Conservation (phyloP, 2,329 filamentous ascomycete genomes). For the Colletotrichum siamense region DNA sequence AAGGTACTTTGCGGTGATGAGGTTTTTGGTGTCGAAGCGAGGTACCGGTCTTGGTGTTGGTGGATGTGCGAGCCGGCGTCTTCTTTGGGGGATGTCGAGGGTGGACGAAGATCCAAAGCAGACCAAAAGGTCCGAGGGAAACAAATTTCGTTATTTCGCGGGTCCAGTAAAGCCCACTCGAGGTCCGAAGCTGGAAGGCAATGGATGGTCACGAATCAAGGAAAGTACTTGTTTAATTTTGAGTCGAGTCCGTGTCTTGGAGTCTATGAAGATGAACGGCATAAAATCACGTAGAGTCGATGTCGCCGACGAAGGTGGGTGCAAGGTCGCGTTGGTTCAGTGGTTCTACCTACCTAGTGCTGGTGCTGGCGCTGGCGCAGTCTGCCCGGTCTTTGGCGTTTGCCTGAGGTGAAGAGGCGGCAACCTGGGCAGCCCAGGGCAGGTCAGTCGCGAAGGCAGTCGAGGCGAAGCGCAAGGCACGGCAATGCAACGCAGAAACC, state of each 20-base stretch:
- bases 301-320: background rate
- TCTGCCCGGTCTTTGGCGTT: background rate
- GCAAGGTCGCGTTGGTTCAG: background rate
- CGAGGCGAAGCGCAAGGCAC: background rate
- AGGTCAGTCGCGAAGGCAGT: background rate
- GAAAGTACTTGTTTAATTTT: background rate
- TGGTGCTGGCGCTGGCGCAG: background rate
- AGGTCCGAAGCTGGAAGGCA: background rate
- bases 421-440: background rate
- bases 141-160: background rate
- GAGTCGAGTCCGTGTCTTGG: background rate
- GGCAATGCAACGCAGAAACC: background rate
- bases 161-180: slow-evolving; percentile 8
- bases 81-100: background rate
- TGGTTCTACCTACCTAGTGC: background rate
- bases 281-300: background rate
- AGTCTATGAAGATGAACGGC: background rate
- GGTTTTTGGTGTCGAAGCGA: background rate
- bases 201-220: background rate
- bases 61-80: background rate
- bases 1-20: background rate
- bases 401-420: background rate
- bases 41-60: background rate
- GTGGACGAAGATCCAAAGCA: background rate
- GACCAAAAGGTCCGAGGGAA: background rate